Conservation (phyloP, 2,329 filamentous ascomycete genomes). For the Nakataea oryzae region DNA sequence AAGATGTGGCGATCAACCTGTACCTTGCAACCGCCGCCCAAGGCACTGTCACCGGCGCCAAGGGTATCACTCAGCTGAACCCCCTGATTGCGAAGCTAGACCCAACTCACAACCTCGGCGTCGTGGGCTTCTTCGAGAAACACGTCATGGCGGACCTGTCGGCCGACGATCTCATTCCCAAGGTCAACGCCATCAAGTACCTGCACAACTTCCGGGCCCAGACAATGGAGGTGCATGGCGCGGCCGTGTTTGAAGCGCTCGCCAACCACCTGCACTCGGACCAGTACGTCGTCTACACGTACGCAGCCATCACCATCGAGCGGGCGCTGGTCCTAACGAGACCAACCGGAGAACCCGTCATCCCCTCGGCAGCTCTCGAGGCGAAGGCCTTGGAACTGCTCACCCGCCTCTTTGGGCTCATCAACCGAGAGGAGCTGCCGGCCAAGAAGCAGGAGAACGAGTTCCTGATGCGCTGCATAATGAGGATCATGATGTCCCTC, state of each 20-base stretch:
- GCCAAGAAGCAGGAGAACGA: slow-evolving; percentile 98
- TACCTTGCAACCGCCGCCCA: slow-evolving; percentile 92
- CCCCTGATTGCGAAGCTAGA: slow-evolving; percentile 43
- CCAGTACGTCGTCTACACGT: slow-evolving; percentile 96
- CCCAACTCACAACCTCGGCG: slow-evolving; percentile 33
- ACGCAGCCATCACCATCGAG: slow-evolving; percentile 94
- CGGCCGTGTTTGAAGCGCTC: slow-evolving; percentile 69
- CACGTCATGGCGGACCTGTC: slow-evolving; percentile 85
- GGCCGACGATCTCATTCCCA: slow-evolving; percentile 72
- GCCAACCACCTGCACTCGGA: slow-evolving; percentile 83
- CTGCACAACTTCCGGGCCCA: slow-evolving; percentile 95
- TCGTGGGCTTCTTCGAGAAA: slow-evolving; percentile 90
- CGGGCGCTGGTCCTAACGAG: slow-evolving; percentile 77
- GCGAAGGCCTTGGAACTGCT: slow-evolving; percentile 78
- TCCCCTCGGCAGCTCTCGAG: slow-evolving; percentile 67
- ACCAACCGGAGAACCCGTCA: slow-evolving; percentile 64
- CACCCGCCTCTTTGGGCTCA: slow-evolving; percentile 80
- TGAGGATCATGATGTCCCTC: slow-evolving; percentile 93
- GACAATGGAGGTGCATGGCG: slow-evolving; percentile 83
- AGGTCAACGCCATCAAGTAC: slow-evolving; percentile 97
- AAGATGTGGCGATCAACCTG: slow-evolving; percentile 96
- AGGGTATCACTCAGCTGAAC: slow-evolving; percentile 88
- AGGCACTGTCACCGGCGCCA: slow-evolving; percentile 73
- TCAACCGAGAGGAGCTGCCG: slow-evolving; percentile 73
- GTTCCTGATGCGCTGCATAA: slow-evolving; percentile 96